Conservation (phyloP, 192 early-diverging fungal genomes). For the Mortierella hygrophila region DNA sequence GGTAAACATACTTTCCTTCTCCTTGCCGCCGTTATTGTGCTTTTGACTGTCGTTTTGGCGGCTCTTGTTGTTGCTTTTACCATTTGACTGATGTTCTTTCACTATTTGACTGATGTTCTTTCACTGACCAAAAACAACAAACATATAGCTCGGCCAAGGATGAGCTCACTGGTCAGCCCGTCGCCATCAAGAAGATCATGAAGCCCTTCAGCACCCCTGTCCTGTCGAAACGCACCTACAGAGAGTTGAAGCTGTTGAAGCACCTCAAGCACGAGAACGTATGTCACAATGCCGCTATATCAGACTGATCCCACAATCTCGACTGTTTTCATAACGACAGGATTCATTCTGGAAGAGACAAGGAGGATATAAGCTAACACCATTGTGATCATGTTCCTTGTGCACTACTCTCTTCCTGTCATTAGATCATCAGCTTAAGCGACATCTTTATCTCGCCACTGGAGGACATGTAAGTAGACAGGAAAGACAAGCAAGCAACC, state of each 20-base stretch:
- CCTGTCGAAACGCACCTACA: slow-evolving; percentile 94
- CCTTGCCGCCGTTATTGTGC: neutral
- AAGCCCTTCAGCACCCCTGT: slow-evolving; percentile 94
- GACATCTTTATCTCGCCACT: slow-evolving; percentile 95
- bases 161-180: slow-evolving; percentile 82
- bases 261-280: slow-evolving; percentile 96
- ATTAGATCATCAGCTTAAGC: slow-evolving; percentile 87
- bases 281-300: slow-evolving; percentile 4
- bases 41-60: neutral
- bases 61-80: too few species aligned
- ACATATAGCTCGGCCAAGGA: slow-evolving; percentile 86
- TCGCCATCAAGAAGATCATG: slow-evolving; percentile 98
- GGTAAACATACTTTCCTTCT: slow-evolving; percentile 63
- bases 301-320: neutral
- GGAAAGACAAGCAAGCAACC: neutral
- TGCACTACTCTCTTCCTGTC: neutral
- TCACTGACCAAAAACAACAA: neutral
- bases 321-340: neutral
- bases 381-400: neutral
- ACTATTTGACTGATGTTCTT: neutral
- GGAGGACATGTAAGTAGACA: slow-evolving; percentile 83
- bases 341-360: neutral
- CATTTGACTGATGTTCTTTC: neutral
- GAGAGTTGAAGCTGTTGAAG: slow-evolving; percentile 95
- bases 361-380: neutral